A percentile compares a stretch with the other conserved stretches of the same genome.
Evolutionary conservation across 2,329 filamentous ascomycete genomes (phyloP).

Genomic region (Pestalotiopsis sp.): DNA sequence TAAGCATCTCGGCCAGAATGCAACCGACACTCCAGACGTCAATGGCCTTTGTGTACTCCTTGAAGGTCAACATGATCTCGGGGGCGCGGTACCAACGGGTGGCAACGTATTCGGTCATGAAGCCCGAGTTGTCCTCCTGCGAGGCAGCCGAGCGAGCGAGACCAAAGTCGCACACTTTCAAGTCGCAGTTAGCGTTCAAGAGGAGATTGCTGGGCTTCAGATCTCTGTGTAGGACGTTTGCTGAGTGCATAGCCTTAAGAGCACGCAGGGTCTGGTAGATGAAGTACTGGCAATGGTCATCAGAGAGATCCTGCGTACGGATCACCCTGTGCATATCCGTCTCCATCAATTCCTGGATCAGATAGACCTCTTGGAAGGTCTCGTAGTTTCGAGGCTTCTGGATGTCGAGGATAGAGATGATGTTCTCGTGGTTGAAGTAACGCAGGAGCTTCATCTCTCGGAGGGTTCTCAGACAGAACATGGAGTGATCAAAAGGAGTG

Average conservation of each 20-base stretch:
- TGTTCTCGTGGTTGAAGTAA: slow-evolving; percentile 99
- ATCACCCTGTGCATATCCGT: slow-evolving; percentile 99
- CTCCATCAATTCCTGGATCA: slow-evolving; percentile 99
- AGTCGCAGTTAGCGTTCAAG: slow-evolving; percentile 96
- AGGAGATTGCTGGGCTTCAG: slow-evolving; percentile 97
- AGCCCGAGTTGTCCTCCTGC: slow-evolving; percentile 98
- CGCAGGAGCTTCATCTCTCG: slow-evolving; percentile 99
- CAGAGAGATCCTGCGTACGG: slow-evolving; percentile 95
- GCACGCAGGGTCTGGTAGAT: slow-evolving; percentile 99
- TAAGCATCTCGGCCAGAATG: slow-evolving; percentile 98
- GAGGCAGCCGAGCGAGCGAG: slow-evolving; percentile 93
- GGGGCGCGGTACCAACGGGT: slow-evolving; percentile 99
- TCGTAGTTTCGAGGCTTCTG: slow-evolving; percentile 97
- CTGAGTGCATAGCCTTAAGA: slow-evolving; percentile 98
- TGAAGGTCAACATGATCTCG: slow-evolving; percentile 99
- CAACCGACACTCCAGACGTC: slow-evolving; percentile 99
- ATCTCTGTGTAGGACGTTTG: slow-evolving; percentile 96
- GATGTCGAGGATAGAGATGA: slow-evolving; percentile 98
- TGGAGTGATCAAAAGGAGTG: slow-evolving; percentile 97
- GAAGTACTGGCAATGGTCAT: slow-evolving; percentile 99
- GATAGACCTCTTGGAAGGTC: slow-evolving; percentile 94
- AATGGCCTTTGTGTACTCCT: slow-evolving; percentile 99
- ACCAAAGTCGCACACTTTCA: slow-evolving; percentile 99
- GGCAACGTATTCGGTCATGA: slow-evolving; percentile 99
- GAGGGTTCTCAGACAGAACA: slow-evolving; percentile 95